Percentiles rank a stretch among this genome's conserved stretches.
Conservation (phyloP, 129 eudicot genomes). For the Arctium lappa region DNA sequence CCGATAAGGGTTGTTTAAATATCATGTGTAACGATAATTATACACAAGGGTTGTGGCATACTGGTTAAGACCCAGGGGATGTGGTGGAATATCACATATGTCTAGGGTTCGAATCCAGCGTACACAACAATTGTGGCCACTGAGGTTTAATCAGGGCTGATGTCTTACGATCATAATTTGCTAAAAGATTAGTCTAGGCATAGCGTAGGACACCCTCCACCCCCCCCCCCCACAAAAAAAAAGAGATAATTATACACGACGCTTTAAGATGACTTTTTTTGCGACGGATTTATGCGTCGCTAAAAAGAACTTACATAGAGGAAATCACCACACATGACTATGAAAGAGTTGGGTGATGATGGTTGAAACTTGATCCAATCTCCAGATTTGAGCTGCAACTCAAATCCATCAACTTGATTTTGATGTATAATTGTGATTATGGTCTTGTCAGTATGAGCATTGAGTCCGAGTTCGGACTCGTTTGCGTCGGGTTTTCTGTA, state of each 20-base stretch:
- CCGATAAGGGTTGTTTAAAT: neutral
- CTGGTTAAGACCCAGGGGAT: no score
- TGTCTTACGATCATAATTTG: no score
- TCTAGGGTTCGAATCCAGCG: no score
- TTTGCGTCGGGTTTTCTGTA: conserved; percentile 47
- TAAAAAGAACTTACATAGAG: conserved; percentile 35
- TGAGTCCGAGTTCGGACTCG: conserved; percentile 47
- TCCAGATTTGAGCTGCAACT: conserved; percentile 57
- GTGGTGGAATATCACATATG: no score
- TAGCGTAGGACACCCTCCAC: no score
- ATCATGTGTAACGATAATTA: no score
- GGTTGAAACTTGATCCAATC: conserved; percentile 52
- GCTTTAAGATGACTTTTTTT: neutral
- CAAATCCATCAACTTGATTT: conserved; percentile 49
- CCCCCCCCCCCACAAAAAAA: no score
- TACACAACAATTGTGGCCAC: no score
- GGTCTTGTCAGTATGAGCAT: conserved; percentile 63
- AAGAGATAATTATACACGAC: no score
- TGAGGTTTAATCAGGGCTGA: no score
- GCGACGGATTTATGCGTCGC: neutral
- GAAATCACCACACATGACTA: conserved; percentile 71
- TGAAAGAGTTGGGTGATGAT: conserved; percentile 39
- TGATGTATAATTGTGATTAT: conserved; percentile 55
- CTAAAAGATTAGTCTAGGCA: no score
- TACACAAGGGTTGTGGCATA: no score